These are phyloP conservation scores for Epichloe brachyelytri DNA, from an alignment of 2,329 filamentous ascomycete species.

Conservation along the genomic window DNA sequence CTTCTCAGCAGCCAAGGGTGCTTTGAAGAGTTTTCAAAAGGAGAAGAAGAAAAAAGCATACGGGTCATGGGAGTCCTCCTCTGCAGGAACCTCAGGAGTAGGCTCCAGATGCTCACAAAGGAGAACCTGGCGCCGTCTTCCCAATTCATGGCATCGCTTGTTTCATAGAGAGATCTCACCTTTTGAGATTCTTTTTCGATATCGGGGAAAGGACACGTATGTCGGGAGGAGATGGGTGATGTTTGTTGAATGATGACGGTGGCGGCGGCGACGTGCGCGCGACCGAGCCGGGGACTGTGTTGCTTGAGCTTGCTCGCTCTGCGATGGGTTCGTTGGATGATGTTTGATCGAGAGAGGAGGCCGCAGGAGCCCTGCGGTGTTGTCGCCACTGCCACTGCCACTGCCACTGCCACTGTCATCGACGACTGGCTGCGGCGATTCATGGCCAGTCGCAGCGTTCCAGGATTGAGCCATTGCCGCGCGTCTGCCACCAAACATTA, in stretches of 20 bases:
- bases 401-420: not conserved
- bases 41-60: conserved; percentile 29
- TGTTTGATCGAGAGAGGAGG: conserved; percentile 5
- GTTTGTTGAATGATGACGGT: not conserved
- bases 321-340: conserved; percentile 1
- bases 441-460: not conserved
- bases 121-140: conserved; percentile 37
- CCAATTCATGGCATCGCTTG: conserved; percentile 38
- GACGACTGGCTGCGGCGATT: conserved; percentile 4
- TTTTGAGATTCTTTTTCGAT: conserved; percentile 52
- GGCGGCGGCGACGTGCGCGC: not conserved
- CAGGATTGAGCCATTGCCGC: conserved; percentile 1
- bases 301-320: not conserved
- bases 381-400: not conserved
- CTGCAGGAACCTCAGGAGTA: conserved; percentile 36
- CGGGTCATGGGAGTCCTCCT: conserved; percentile 41
- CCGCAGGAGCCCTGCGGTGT: not conserved
- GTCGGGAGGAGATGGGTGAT: conserved; percentile 24
- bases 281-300: conserved; percentile 3
- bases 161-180: conserved; percentile 53
- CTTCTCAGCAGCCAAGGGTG: not conserved
- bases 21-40: not conserved
- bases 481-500: conserved; percentile 43
- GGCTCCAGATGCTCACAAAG: conserved; percentile 35
- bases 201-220: conserved; percentile 41